Base-by-base conservation (phyloP, 1,284 basidiomycete species). In the Rhodotorula sp. region DNA sequence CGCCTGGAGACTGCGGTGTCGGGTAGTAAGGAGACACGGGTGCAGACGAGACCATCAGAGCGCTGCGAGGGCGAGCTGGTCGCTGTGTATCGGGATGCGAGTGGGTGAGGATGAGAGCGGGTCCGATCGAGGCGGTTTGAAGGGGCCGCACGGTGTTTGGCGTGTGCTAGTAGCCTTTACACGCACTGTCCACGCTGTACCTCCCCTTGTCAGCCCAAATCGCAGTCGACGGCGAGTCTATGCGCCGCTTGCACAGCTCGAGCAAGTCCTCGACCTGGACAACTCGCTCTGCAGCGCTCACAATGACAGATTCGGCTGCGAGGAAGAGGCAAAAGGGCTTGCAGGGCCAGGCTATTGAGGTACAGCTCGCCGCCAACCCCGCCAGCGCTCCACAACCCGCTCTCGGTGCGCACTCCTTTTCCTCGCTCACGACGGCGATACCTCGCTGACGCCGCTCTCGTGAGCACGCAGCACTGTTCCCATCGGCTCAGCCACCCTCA, bases 321-420 rank as follows among this genome's bases (percentile, higher is more conserved):
- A 46, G 61, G 20, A 71, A 71, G n/a, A 63, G 66, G 2, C 66
- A 65, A 16, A 71, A 71, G 64, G 66, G 64, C 22, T 53, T 58
- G 44, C 53, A 65, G 46, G 70, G 70, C 4, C 56, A 68, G 8
- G n/a, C 64, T 16, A 66, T 71, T 54, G 48, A 65, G 31, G 53
- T 68, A 54, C 18, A 37, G 24, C 24, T 52, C 56, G 24, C 50
- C 18, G 30, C 31, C 13, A 11, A 31, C 4, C 28, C n/a, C 47
- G 20, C 30, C 13, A 40, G 26, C n/a, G 53, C 50, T 26, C 58
- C 54, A 15, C 40, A 40, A 15, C 64, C 70, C 8, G 66, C 66
- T 57, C 66, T 71, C 64, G 70, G 70, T 71, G 15, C 34, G 58
- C 59, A 30, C 37, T 31, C 28, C 44, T 55, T n/a, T 18, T 44